Evolutionary conservation across 2,329 filamentous ascomycete genomes (phyloP).

Genomic region (Taxawa tesnikishii): DNA sequence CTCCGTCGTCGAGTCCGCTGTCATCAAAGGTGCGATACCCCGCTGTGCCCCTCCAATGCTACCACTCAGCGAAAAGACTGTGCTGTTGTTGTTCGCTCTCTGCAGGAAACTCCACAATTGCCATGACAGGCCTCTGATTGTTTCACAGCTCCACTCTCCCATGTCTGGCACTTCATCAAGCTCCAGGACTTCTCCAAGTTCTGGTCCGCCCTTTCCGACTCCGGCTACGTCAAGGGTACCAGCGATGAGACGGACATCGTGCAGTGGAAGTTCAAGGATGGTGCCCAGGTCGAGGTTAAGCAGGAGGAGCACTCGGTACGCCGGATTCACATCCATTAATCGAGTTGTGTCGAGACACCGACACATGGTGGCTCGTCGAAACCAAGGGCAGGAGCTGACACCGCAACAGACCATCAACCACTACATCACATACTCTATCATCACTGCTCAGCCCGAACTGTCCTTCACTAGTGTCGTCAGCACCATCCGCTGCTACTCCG

Average conservation of each 20-base stretch:
- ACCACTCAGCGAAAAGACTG: slow-evolving; percentile 1
- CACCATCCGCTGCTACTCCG: slow-evolving; percentile 51
- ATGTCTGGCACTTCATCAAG: slow-evolving; percentile 66
- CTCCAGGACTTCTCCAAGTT: slow-evolving; percentile 56
- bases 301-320: slow-evolving; percentile 62
- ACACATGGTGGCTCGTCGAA: background rate
- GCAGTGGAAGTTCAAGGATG: slow-evolving; percentile 61
- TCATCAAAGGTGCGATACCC: slow-evolving; percentile 38
- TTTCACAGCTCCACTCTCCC: slow-evolving; percentile 44
- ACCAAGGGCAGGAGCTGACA: slow-evolving; percentile 1
- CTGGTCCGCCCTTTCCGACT: slow-evolving; percentile 50
- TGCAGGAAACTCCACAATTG: background rate
- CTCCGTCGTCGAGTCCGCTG: slow-evolving; percentile 52
- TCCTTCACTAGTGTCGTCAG: slow-evolving; percentile 54
- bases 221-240: slow-evolving; percentile 51
- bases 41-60: background rate
- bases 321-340: too few relatives aligned
- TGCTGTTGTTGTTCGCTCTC: background rate
- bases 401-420: slow-evolving; percentile 55
- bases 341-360: too few relatives aligned
- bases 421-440: slow-evolving; percentile 63
- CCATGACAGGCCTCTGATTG: background rate
- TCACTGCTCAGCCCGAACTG: slow-evolving; percentile 52
- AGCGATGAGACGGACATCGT: slow-evolving; percentile 53
- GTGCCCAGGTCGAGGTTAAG: slow-evolving; percentile 57